Base-by-base conservation (phyloP, 805 yeast genomes). In the Candida glaebosa region DNA sequence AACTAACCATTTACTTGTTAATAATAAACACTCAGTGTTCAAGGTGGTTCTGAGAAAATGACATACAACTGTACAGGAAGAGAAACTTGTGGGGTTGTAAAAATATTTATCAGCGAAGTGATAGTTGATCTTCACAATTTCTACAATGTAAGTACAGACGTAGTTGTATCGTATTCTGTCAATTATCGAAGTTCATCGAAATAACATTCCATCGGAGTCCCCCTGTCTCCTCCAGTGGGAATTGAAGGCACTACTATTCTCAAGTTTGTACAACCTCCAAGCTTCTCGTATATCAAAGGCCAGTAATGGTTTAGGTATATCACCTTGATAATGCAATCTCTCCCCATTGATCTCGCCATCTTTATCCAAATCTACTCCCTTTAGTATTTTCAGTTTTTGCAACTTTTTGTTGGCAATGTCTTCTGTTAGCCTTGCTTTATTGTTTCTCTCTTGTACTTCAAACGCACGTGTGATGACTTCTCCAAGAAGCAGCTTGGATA, bases 221-320 rank as follows among this genome's bases (percentile, higher is more conserved):
- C 82, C 82, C 54, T 84, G 87, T 5, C 73, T 60, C 43, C 90
- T 69, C 87, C 90, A 84, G 40, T 79, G 78, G 1, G 82, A 75
- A 7, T 70, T 67, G 4, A 62, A 63, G 39, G 44, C 39, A 6
- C 59, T 47, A 38, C 83, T 81, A 39, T 75, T 78, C 53, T 89
- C 96, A 33, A 73, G 48, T 49, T 78, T 79, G 50, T 82, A 84
- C 37, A 84, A 59, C 50, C 95, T 69, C 91, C 95, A 87, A 1
- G 96, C 96, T 52, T 88, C 96, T 38, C 95, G 65, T 20, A 90
- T 73, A 56, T 90, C 95, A 45, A 86, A 89, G 0, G 97, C 96
- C 25, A 79, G 69, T 34, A 90, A 59, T 1, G 96, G 96, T 37
- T 71, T 71, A 31, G 67, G 57, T 14, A 59, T 63, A 51, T 74